Conservation (phyloP, 2,329 filamentous ascomycete genomes). For the Aplosporella prunicola region DNA sequence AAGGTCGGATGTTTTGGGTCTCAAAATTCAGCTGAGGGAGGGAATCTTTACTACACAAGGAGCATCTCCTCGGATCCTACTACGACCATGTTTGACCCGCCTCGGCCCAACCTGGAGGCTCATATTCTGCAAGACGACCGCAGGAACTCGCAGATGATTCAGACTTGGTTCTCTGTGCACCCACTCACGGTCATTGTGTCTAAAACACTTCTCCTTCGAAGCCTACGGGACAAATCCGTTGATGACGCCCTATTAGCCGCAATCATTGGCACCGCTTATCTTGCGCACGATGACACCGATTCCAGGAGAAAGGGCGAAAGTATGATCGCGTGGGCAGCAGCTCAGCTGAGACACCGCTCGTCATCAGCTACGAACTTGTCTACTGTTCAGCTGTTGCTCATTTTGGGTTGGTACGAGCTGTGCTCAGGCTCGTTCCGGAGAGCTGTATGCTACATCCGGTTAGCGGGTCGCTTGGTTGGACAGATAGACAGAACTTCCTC, state of each 20-base stretch:
- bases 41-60: not conserved
- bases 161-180: slow-evolving; percentile 1
- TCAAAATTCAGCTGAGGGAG: not conserved
- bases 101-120: not conserved
- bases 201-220: not conserved
- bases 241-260: not conserved
- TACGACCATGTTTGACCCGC: not conserved
- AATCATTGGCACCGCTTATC: not conserved
- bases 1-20: not conserved
- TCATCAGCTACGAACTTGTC: not conserved
- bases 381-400: not conserved
- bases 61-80: not conserved
- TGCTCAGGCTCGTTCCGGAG: not conserved
- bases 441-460: not conserved
- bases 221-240: not conserved
- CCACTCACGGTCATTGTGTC: slow-evolving; percentile 1
- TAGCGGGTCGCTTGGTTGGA: not conserved
- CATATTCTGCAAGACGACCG: not conserved
- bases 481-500: not conserved
- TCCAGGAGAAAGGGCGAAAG: not conserved
- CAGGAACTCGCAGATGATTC: not conserved
- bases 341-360: not conserved
- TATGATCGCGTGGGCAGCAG: not conserved
- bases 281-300: not conserved
- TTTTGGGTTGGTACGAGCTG: not conserved